Evolutionary conservation across 257 asterid genomes (phyloP).

Genomic region (Jaltomata sinuosa): DNA sequence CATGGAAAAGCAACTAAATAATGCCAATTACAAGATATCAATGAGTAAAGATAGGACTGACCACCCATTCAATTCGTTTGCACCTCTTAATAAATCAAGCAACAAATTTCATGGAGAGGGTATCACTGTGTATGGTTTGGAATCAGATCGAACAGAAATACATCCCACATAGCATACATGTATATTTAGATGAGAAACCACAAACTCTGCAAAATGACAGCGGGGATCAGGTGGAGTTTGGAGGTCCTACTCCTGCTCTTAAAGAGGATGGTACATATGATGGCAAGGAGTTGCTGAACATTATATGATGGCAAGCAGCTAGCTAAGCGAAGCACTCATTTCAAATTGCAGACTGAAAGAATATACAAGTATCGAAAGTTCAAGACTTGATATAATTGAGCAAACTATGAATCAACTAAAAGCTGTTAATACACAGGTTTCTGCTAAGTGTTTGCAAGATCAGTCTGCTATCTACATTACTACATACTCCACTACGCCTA

Average conservation of each 20-base stretch:
- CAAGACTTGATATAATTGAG: not conserved
- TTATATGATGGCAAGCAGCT: not conserved
- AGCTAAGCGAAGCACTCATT: not conserved
- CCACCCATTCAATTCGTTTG: not conserved
- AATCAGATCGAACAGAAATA: not conserved
- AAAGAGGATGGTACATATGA: not conserved
- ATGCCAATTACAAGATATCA: not conserved
- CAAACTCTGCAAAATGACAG: not conserved
- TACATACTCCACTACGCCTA: not conserved
- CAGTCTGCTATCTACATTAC: not conserved
- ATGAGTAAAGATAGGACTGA: not conserved
- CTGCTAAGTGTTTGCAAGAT: not conserved
- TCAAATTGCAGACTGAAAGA: not conserved
- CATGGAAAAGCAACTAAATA: not conserved
- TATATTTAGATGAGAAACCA: not conserved
- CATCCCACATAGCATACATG: not conserved
- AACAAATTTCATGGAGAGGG: not conserved
- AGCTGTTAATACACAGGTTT: not conserved
- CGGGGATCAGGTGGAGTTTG: not conserved
- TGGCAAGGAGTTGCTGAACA: not conserved
- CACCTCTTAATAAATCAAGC: not conserved
- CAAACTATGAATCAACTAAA: not conserved
- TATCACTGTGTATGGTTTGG: not conserved
- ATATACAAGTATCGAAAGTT: not conserved
- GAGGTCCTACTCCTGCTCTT: not conserved